Conservation (phyloP, 768 basidiomycete species). For the Tremella mesenterica region DNA sequence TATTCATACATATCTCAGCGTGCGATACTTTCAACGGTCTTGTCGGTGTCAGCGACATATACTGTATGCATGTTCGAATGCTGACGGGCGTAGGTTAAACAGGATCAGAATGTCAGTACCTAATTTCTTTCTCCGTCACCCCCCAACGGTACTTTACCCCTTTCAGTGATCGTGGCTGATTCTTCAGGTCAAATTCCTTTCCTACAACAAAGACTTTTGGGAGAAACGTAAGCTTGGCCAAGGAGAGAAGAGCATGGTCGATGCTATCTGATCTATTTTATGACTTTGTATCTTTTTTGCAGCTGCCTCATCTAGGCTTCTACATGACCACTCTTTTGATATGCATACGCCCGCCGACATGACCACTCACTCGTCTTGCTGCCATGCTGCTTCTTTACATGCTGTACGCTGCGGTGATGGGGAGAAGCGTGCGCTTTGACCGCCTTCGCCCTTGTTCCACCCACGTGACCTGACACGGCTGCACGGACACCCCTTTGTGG, state of each 20-base stretch:
- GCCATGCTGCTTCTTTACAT: not conserved
- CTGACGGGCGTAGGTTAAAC: conserved; percentile 17
- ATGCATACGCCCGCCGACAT: not conserved
- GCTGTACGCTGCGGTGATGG: too few relatives aligned
- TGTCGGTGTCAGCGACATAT: conserved; percentile 50
- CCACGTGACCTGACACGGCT: too few relatives aligned
- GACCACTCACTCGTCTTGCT: not conserved
- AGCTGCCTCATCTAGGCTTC: not conserved
- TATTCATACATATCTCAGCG: too few relatives aligned
- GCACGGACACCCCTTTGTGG: too few relatives aligned
- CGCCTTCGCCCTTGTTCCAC: not conserved
- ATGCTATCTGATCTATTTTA: conserved; percentile 2
- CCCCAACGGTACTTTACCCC: not conserved
- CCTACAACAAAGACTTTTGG: conserved; percentile 26
- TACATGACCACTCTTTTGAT: not conserved
- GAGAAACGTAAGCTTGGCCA: conserved; percentile 13
- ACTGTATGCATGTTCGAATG: not conserved
- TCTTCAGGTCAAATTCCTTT: conserved; percentile 19
- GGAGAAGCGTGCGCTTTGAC: not conserved
- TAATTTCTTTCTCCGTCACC: not conserved
- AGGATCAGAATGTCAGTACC: conserved; percentile 50
- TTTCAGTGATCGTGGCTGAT: not conserved
- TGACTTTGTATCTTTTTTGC: not conserved
- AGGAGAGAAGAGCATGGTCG: conserved; percentile 12
- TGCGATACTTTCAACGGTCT: too few relatives aligned